A percentile compares a stretch with the other conserved stretches of the same genome.
Evolutionary conservation across 257 asterid genomes (phyloP).

Genomic region (Scutellaria minor): DNA sequence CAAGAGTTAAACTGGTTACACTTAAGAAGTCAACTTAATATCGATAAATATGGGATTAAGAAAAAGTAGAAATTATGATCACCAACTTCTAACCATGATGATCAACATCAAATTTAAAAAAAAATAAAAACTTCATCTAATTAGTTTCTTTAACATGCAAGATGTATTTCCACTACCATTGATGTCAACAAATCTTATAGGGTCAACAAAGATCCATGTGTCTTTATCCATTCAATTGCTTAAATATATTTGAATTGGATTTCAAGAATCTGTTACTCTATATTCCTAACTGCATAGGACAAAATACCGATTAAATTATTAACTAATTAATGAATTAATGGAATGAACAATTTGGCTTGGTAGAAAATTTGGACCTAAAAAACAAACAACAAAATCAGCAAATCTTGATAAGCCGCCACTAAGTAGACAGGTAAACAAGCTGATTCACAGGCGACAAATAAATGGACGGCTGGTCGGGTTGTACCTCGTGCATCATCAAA

Average conservation of each 20-base stretch:
- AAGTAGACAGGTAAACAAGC: not conserved
- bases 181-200: not conserved
- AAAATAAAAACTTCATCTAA: not conserved
- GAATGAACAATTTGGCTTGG: not conserved
- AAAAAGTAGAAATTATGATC: too few species aligned
- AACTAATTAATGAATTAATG: not conserved
- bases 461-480: constrained; percentile 46
- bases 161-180: not conserved
- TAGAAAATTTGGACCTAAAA: constrained; percentile 14
- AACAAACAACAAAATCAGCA: not conserved
- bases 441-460: constrained; percentile 34
- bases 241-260: not conserved
- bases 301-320: not conserved
- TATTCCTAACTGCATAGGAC: constrained; percentile 1
- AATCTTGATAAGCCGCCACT: constrained; percentile 32
- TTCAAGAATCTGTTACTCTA: not conserved
- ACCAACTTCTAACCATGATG: too few species aligned
- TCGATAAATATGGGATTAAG: too few species aligned
- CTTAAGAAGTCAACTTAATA: too few species aligned
- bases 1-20: too few species aligned
- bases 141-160: not conserved
- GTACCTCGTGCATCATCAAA: constrained; percentile 35
- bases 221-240: not conserved
- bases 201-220: not conserved
- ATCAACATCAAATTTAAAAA: not conserved